Base-by-base conservation (phyloP, 306 rosid genomes). In the Trichosanthes truncata region DNA sequence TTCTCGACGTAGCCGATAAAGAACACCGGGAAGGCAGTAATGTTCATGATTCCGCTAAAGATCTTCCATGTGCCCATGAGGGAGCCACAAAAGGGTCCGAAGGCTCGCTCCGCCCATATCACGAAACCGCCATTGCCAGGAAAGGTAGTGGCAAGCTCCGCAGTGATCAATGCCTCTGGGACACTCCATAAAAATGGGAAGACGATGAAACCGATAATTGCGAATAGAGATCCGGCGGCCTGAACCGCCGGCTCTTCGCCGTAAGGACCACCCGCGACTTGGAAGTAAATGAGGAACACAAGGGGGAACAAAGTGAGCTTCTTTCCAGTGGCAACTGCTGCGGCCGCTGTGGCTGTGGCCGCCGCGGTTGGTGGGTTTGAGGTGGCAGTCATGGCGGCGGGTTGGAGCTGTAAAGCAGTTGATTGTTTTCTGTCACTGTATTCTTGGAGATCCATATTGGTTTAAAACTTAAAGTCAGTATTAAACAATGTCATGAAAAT, bases 111-210 rank as follows among this genome's bases (percentile, higher is more conserved):
- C 3, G 56, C 77, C 77, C 77, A 71, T 10, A 71, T 71, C 36
- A 71, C 77, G 13, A 71, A 71, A 8, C 56, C 77, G 36, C 77
- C 80, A 31, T 77, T 77, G 3, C 80, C 80, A n/a, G 80, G 80
- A 20, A 35, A 77, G 6, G 80, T 14, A 2, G 80, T 77, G 41
- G 80, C 29, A 3, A 77, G 80, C 55, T 77, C 80, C 4, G 77
- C 77, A 20, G 55, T 40, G 77, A 71, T 71, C 14, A 71, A 7
- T 4, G 56, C 52, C 8, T 71, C 77, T 0, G 77, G 77, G 56
- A 71, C 18, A 43, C 77, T 43, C 77, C 77, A 71, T 20, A 40
- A 10, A 15, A 71, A 71, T 40, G 77, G 77, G 9, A 71, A 71
- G n/a, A 71, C 21, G 3, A 71, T 21, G 36, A 71, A 71, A 36